Conservation (phyloP, 2,329 filamentous ascomycete genomes). For the Trichoderma sp. region DNA sequence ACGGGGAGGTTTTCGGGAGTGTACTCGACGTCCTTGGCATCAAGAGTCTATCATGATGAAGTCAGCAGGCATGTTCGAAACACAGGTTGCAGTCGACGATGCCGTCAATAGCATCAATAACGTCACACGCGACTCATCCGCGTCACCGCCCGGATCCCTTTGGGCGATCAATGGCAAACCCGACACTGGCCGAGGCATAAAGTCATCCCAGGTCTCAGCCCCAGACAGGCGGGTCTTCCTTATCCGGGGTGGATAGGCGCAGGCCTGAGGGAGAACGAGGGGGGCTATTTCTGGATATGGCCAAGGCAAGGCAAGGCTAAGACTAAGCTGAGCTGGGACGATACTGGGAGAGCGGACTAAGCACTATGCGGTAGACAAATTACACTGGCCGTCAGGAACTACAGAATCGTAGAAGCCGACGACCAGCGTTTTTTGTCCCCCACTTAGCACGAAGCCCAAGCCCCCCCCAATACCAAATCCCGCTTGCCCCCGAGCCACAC, state of each 20-base stretch:
- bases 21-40: slow-evolving; percentile 47
- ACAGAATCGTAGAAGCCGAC: background rate
- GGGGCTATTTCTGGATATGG: slow-evolving; percentile 16
- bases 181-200: slow-evolving; percentile 22
- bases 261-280: background rate
- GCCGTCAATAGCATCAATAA: background rate
- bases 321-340: background rate
- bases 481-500: slow-evolving; percentile 9
- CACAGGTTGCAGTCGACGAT: background rate
- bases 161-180: slow-evolving; percentile 12
- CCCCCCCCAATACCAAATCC: background rate
- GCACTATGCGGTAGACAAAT: background rate
- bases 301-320: background rate
- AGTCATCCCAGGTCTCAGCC: background rate
- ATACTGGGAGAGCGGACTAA: background rate
- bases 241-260: background rate
- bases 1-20: slow-evolving; percentile 57
- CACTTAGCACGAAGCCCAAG: background rate
- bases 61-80: background rate
- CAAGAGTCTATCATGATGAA: slow-evolving; percentile 50
- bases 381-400: background rate
- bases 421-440: background rate
- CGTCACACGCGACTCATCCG: slow-evolving; percentile 12
- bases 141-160: slow-evolving; percentile 9
- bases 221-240: slow-evolving; percentile 15